These are phyloP conservation scores for Xylariaceae sp. DNA, from an alignment of 2,329 filamentous ascomycete genomes.

Conservation along the genomic window DNA sequence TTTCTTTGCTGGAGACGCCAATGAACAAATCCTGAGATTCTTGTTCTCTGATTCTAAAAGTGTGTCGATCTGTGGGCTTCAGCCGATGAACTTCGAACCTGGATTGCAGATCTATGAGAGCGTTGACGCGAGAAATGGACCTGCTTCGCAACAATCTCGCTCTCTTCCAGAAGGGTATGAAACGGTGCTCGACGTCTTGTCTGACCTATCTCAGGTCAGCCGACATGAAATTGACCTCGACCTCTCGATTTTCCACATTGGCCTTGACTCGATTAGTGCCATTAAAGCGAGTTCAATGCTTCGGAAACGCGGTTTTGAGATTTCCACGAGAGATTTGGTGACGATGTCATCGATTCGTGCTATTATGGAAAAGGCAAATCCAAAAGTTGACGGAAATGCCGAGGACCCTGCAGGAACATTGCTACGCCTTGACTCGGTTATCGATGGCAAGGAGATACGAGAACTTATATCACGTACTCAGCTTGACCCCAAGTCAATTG, in stretches of 20 bases:
- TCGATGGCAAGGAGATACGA: slow-evolving; percentile 38
- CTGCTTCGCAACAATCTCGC: background rate
- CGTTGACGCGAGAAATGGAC: background rate
- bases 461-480: slow-evolving; percentile 38
- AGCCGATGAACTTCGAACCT: slow-evolving; percentile 36
- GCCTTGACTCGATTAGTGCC: slow-evolving; percentile 85
- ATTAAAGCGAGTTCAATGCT: slow-evolving; percentile 77
- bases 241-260: slow-evolving; percentile 74
- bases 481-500: slow-evolving; percentile 45
- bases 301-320: slow-evolving; percentile 55
- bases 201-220: slow-evolving; percentile 58
- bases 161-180: slow-evolving; percentile 1
- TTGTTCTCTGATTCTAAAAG: slow-evolving; percentile 34
- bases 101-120: background rate
- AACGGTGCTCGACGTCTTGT: slow-evolving; percentile 45
- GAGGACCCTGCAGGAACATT: background rate
- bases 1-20: slow-evolving; percentile 48
- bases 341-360: slow-evolving; percentile 59
- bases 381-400: background rate
- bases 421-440: slow-evolving; percentile 19
- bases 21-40: slow-evolving; percentile 53
- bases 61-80: slow-evolving; percentile 64
- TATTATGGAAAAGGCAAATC: slow-evolving; percentile 47
- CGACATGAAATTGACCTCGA: slow-evolving; percentile 53
- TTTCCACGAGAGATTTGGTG: slow-evolving; percentile 70